Evolutionary conservation across 768 basidiomycete genomes (phyloP), one percentile per base, ranked within the genome.

Genomic region (Lepiota subincarnata): DNA sequence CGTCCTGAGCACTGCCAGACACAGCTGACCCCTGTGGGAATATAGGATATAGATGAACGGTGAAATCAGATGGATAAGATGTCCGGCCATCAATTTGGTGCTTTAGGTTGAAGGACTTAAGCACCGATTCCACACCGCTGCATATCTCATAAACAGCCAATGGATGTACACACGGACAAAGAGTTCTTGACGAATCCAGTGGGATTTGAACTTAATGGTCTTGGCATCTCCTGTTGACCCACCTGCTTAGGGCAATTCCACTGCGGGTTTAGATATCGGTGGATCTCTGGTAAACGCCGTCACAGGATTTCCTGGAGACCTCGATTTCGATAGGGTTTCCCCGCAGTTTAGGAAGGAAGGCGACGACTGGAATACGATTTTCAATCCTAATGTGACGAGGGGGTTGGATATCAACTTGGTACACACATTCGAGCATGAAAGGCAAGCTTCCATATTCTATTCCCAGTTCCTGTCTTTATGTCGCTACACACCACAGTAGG

Each of bases 281-380:
- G 45, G 38, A 10, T 40, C 42, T 34, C 24, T 18, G 16, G 42
- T 10, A 1, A 35, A 35, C 13, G 57, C 28, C 38, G 57, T 44
- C 26, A 63, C 58, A 20, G 64, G 58, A 35, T 74, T 70, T 56
- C 69, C 65, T 16, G 76, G 78, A 41, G 73, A 73, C 39, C 59
- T 79, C 22, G 78, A 76, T 56, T 70, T 72, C 6, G 64, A 74
- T 37, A 67, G 54, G 20, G 70, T 81, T 6, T 76, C 81, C 1
- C 68, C 79, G 0, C 81, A 82, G 40, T 65, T 73, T 52, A 81
- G 76, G 66, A 82, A 80, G 59, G 83, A 92, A 63, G 90, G 87
- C 1, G 68, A 69, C 34, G 92, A 93, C 67, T 96, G 93, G 93
- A 86, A 87, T 63, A 89, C 86, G 3, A 75, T 90, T 48, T 92